Evolutionary conservation across 495 filamentous ascomycete species (phyloP).

Genomic region (Hyaloscypha finlandica): DNA sequence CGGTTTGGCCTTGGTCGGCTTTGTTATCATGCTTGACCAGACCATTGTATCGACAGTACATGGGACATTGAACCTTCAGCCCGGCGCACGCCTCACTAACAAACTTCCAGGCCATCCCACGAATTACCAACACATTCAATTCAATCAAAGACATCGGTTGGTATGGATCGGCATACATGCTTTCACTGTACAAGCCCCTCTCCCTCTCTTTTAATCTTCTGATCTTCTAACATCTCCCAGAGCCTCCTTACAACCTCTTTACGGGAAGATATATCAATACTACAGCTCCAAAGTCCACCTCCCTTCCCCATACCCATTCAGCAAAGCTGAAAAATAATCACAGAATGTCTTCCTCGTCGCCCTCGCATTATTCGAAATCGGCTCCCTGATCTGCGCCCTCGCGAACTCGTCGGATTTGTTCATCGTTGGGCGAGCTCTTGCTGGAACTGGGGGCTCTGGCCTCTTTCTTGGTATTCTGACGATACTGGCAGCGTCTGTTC

Average conservation of each 20-base stretch:
- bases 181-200: slow-evolving; percentile 39
- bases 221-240: slow-evolving; percentile 23
- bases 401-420: slow-evolving; percentile 50
- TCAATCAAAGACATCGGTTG: slow-evolving; percentile 50
- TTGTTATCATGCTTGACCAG: slow-evolving; percentile 50
- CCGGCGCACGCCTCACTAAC: neutral
- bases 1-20: slow-evolving; percentile 39
- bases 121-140: slow-evolving; percentile 46
- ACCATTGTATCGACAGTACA: slow-evolving; percentile 47
- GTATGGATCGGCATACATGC: slow-evolving; percentile 50
- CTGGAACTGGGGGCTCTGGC: slow-evolving; percentile 50
- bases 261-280: slow-evolving; percentile 47
- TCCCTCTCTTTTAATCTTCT: neutral
- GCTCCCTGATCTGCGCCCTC: slow-evolving; percentile 54
- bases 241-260: slow-evolving; percentile 45
- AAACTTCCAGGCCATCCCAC: slow-evolving; percentile 35
- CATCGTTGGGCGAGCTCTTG: slow-evolving; percentile 57
- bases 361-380: slow-evolving; percentile 50
- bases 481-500: slow-evolving; percentile 49
- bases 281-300: slow-evolving; percentile 41
- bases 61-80: neutral
- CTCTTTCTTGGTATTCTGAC: slow-evolving; percentile 54
- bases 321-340: neutral
- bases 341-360: slow-evolving; percentile 46
- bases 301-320: neutral